Evolutionary conservation across 2,329 filamentous ascomycete genomes (phyloP).

Genomic region (Penicillium sp.): DNA sequence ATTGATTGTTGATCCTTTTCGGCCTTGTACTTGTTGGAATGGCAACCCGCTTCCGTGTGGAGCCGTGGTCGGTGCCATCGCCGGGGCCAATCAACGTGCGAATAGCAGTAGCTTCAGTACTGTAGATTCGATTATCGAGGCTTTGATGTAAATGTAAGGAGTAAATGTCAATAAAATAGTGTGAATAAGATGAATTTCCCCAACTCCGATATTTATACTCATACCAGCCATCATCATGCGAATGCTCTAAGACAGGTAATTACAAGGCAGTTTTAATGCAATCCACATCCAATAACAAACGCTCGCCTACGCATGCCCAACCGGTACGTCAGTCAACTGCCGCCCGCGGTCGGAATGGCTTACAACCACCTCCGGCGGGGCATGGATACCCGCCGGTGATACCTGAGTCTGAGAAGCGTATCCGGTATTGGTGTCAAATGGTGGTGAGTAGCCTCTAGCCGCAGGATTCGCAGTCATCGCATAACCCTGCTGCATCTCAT

Average conservation of each 20-base stretch:
- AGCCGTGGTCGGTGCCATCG: neutral
- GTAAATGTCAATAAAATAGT: neutral
- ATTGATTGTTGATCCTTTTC: conserved; percentile 8
- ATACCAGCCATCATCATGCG: neutral
- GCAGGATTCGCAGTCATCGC: conserved; percentile 23
- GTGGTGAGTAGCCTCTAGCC: conserved; percentile 15
- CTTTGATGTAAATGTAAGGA: too few relatives aligned
- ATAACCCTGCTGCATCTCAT: conserved; percentile 39
- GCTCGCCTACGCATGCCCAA: conserved; percentile 15
- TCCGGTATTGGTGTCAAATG: conserved; percentile 28
- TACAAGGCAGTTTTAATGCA: neutral
- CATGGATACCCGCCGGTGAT: conserved; percentile 6
- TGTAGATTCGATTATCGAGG: too few relatives aligned
- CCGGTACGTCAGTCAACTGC: conserved; percentile 19
- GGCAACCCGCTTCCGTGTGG: conserved; percentile 9
- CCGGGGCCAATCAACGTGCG: too few relatives aligned
- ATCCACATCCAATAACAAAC: neutral
- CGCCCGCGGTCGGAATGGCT: conserved; percentile 15
- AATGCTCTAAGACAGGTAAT: neutral
- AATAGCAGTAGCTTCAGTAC: too few relatives aligned
- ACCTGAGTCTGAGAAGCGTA: conserved; percentile 27
- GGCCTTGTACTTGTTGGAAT: conserved; percentile 6
- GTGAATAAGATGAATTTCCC: neutral
- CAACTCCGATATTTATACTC: neutral
- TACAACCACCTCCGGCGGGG: conserved; percentile 9